Base-by-base conservation (phyloP, 345 rosid genomes). In the Turritis glabra region DNA sequence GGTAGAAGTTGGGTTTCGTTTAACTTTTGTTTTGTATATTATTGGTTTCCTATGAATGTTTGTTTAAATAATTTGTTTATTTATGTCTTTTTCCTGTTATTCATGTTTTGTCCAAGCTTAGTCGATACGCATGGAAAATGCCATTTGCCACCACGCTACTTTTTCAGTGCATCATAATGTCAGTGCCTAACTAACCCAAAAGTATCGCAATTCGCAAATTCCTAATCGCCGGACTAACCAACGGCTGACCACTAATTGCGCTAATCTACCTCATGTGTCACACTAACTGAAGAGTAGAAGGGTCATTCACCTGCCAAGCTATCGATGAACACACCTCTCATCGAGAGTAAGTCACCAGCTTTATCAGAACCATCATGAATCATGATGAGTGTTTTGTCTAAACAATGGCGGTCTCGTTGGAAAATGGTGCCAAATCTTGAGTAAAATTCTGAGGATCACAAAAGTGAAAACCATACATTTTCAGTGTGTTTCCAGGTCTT, bases 1-100 rank as follows among this genome's bases (percentile, higher is more conserved):
- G 62, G 69, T 59, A 5, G 53, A 6, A 38, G 38, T 38, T 61
- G 43, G 38, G 43, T 62, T 40, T 59, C 40, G 32, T 44, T 62
- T 62, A 72, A 72, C 69, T 61, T 14, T 4, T 52, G 62, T 62
- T 72, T 52, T 63, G 77, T 72, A 37, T 38, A 67, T 35, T 9
- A 58, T 35, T 12, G 21, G 60, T 55, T 55, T 27, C n/a, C 7
- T 5, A 1, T 43, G 17, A 52, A 25, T 27, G 2, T 33, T 2
- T 58, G 18, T 19, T 4, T 0, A 14, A 41, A 8, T 8, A n/a
- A 17, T n/a, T 55, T 9, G 7, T 56, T 56, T 5, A 26, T 26
- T 25, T 23, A 40, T 23, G 21, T 15, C n/a, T 22, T 37, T 59
- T 21, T 40, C 2, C 6, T n/a, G n/a, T n/a, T n/a, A 13, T 22